A percentile compares a stretch with the other conserved stretches of the same genome.
Evolutionary conservation across 192 early-diverging fungal species (phyloP).

Genomic region (Fimicolochytrium jonesii): DNA sequence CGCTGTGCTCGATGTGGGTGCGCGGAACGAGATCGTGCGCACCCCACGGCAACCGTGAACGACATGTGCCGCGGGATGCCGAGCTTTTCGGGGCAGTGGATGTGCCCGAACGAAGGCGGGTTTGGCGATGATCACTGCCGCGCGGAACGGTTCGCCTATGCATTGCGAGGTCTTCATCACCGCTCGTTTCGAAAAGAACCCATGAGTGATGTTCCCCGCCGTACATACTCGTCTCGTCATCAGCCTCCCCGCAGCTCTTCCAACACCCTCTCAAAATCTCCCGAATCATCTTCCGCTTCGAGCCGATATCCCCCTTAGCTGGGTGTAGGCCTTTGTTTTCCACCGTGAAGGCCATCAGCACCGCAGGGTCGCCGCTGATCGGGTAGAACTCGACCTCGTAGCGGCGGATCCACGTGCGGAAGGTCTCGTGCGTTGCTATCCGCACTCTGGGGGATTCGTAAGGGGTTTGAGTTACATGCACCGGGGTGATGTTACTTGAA

Average conservation of each 20-base stretch:
- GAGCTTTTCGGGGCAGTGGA: slow-evolving; percentile 65
- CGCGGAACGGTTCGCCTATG: slow-evolving; percentile 22
- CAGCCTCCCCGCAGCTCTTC: slow-evolving; percentile 15
- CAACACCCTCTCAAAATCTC: slow-evolving; percentile 19
- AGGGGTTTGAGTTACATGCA: too few species aligned
- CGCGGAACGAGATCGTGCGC: too few species aligned
- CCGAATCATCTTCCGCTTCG: slow-evolving; percentile 19
- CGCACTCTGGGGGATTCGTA: too few species aligned
- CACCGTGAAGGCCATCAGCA: slow-evolving; percentile 62
- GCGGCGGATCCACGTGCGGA: slow-evolving; percentile 59
- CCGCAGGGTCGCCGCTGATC: slow-evolving; percentile 60
- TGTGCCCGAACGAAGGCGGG: slow-evolving; percentile 62
- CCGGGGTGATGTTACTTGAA: too few species aligned
- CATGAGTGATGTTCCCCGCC: too few species aligned
- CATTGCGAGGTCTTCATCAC: too few species aligned
- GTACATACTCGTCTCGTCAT: slow-evolving; percentile 4
- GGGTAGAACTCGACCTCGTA: slow-evolving; percentile 67
- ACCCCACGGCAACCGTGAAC: slow-evolving; percentile 29
- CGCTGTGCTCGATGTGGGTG: not conserved
- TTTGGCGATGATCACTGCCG: slow-evolving; percentile 65
- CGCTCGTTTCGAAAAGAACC: too few species aligned
- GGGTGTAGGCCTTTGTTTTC: slow-evolving; percentile 41
- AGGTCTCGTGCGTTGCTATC: slow-evolving; percentile 67
- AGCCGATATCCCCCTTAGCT: slow-evolving; percentile 6
- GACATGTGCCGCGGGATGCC: slow-evolving; percentile 44